phyloP scores from a whole-genome alignment of 371 early-diverging fungal species.

The Conidiobolus incongruus region DNA sequence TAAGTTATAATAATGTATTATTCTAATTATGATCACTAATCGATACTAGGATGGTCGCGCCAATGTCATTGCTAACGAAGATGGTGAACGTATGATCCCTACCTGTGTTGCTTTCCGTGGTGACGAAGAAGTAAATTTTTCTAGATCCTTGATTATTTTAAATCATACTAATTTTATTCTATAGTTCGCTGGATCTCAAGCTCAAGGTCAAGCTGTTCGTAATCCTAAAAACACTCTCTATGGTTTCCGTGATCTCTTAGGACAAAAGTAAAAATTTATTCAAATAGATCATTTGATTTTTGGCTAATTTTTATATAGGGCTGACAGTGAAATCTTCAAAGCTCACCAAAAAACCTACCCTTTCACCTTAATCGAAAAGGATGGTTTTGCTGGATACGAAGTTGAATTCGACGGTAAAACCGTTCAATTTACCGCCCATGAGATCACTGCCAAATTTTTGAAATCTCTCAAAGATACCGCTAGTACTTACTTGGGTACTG shows the following conservation, averaged over 20 bases:
- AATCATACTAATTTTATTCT: conserved; percentile 1
- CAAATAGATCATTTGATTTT: no score
- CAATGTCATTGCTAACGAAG: conserved; percentile 91
- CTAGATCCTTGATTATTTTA: not conserved
- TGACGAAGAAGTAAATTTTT: conserved; percentile 42
- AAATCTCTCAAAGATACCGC: conserved; percentile 49
- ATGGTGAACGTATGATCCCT: conserved; percentile 89
- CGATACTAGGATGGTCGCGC: conserved; percentile 49
- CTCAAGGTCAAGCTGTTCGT: conserved; percentile 69
- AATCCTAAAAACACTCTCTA: conserved; percentile 70
- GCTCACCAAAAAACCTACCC: conserved; percentile 18
- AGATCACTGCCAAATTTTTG: conserved; percentile 57
- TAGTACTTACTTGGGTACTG: conserved; percentile 58
- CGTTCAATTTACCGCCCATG: conserved; percentile 33
- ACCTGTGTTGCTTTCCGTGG: conserved; percentile 80
- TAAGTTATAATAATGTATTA: conserved; percentile 7
- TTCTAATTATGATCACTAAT: not conserved
- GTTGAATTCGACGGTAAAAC: conserved; percentile 37
- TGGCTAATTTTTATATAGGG: not conserved
- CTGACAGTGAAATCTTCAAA: conserved; percentile 11
- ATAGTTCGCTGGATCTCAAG: conserved; percentile 81
- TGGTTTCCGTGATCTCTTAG: conserved; percentile 68
- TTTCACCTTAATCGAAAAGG: conserved; percentile 38
- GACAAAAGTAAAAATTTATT: conserved; percentile 29
- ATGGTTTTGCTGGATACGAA: conserved; percentile 51